A percentile compares a stretch with the other conserved stretches of the same genome.
Conservation (phyloP, 2,329 filamentous ascomycete genomes). For the Hypoxylon rubiginosum region DNA sequence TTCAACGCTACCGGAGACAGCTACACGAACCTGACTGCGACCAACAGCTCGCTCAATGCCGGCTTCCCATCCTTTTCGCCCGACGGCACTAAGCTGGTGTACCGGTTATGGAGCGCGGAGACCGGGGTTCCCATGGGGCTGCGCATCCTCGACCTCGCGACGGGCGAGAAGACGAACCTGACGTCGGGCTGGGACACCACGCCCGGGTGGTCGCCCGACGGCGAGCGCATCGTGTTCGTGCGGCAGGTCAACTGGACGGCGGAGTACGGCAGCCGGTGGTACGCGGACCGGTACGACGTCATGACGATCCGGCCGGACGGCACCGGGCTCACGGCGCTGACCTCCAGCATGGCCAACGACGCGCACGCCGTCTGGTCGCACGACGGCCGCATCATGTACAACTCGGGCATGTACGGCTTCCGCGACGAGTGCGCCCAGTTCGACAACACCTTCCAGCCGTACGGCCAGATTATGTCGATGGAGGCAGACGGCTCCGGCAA, state of each 20-base stretch:
- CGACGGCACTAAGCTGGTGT: slow-evolving; percentile 55
- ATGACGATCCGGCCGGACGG: slow-evolving; percentile 59
- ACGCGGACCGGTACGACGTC: slow-evolving; percentile 52
- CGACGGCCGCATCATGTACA: slow-evolving; percentile 58
- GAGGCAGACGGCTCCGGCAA: slow-evolving; percentile 56
- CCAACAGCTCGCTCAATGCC: slow-evolving; percentile 52
- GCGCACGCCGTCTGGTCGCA: slow-evolving; percentile 60
- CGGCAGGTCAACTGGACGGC: slow-evolving; percentile 10
- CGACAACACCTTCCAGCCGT: slow-evolving; percentile 61
- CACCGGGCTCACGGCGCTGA: slow-evolving; percentile 53
- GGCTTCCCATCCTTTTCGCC: slow-evolving; percentile 58
- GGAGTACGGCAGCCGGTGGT: slow-evolving; percentile 12
- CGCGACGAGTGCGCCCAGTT: slow-evolving; percentile 57
- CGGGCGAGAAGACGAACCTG: slow-evolving; percentile 45
- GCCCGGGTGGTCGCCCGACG: slow-evolving; percentile 57
- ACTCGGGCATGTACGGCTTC: slow-evolving; percentile 60
- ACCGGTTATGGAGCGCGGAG: slow-evolving; percentile 45
- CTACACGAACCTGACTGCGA: slow-evolving; percentile 49
- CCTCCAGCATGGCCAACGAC: slow-evolving; percentile 56
- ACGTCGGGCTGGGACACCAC: slow-evolving; percentile 57
- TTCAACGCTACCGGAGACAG: slow-evolving; percentile 8
- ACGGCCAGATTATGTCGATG: slow-evolving; percentile 61
- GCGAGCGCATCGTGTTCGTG: slow-evolving; percentile 37
- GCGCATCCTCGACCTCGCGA: slow-evolving; percentile 50
- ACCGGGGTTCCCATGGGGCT: slow-evolving; percentile 48